Percentiles rank a stretch among this genome's conserved stretches.
These are phyloP conservation scores for Shiraia bambusicola DNA, from an alignment of 2,329 filamentous ascomycete genomes.

Conservation along the genomic window DNA sequence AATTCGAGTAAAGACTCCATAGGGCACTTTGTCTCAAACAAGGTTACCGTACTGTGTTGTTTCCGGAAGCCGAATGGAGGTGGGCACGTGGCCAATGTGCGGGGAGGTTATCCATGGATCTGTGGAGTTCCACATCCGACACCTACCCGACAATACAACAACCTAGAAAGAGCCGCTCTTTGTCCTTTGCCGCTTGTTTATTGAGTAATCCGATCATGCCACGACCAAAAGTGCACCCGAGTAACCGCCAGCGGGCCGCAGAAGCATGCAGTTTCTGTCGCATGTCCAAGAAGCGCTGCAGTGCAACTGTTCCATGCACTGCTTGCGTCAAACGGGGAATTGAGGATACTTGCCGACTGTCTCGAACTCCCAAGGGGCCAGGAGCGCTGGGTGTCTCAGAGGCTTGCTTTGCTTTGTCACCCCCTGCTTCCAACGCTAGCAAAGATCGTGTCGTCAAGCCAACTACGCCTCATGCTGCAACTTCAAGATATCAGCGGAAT, in stretches of 20 bases:
- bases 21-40: too few species aligned
- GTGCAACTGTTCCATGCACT: conserved; percentile 18
- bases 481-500: neutral
- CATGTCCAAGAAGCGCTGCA: conserved; percentile 23
- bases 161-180: too few species aligned
- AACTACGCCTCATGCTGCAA: neutral
- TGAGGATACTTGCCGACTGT: conserved; percentile 15
- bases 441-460: neutral
- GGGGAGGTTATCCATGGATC: too few species aligned
- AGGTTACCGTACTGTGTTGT: too few species aligned
- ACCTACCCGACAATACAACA: too few species aligned
- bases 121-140: too few species aligned
- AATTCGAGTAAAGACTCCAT: too few species aligned
- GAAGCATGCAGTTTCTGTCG: conserved; percentile 24
- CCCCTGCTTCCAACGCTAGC: too few species aligned
- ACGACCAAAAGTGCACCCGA: conserved; percentile 22
- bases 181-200: too few species aligned
- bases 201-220: conserved; percentile 13
- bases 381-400: conserved; percentile 8
- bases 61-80: too few species aligned
- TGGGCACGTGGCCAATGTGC: too few species aligned
- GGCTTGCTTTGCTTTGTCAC: neutral
- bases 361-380: conserved; percentile 10
- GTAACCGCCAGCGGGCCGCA: conserved; percentile 23
- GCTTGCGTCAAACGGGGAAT: conserved; percentile 19